A percentile compares a stretch with the other conserved stretches of the same genome.
phyloP scores from a whole-genome alignment of 2,329 filamentous ascomycete species.

The Scytalidium lignicola region DNA sequence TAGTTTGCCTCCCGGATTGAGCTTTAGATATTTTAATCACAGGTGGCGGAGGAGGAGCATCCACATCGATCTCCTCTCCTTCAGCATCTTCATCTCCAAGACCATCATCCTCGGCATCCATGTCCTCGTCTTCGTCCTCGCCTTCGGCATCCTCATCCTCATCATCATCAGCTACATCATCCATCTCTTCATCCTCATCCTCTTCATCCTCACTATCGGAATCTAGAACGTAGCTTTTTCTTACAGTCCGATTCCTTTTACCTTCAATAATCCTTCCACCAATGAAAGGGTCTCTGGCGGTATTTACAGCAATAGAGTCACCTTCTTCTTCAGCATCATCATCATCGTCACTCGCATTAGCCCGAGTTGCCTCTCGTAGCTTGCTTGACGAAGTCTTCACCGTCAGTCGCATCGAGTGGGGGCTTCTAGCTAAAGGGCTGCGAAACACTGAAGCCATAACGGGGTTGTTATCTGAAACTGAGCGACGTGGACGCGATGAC shows the following conservation, averaged over 20 bases:
- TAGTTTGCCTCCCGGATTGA: conserved; percentile 17
- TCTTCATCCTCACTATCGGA: conserved; percentile 34
- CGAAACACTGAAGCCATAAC: conserved; percentile 25
- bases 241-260: conserved; percentile 25
- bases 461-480: conserved; percentile 13
- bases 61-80: conserved; percentile 31
- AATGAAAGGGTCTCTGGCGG: conserved; percentile 18
- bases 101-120: conserved; percentile 33
- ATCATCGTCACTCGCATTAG: conserved; percentile 11
- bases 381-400: conserved; percentile 30
- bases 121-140: conserved; percentile 29
- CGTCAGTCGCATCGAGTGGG: conserved; percentile 25
- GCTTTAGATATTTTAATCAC: conserved; percentile 26
- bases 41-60: conserved; percentile 22
- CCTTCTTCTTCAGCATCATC: conserved; percentile 5
- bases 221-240: conserved; percentile 39
- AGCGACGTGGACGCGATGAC: conserved; percentile 23
- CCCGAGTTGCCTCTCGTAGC: conserved; percentile 25
- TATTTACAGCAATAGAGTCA: conserved; percentile 11
- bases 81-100: conserved; percentile 40
- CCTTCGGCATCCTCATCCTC: conserved; percentile 32
- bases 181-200: conserved; percentile 19
- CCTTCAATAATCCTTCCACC: conserved; percentile 27
- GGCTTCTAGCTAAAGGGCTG: conserved; percentile 21
- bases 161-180: conserved; percentile 18